phyloP scores from a whole-genome alignment of 2,329 filamentous ascomycete genomes.

The Epichloe gansuensis region DNA sequence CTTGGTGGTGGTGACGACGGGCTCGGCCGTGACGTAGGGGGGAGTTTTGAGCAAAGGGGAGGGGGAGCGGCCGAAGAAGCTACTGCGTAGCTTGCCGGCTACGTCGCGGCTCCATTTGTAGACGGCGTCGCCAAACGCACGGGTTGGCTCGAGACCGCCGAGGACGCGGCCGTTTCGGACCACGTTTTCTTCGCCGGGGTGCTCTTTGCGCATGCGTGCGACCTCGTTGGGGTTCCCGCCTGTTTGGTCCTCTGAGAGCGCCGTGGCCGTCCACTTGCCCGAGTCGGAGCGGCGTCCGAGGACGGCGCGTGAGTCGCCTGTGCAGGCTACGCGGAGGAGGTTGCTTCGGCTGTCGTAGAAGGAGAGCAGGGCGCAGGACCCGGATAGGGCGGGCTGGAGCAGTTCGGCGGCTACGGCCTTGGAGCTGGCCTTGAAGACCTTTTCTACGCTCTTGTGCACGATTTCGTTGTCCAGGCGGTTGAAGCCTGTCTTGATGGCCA shows the following conservation, averaged over 20 bases:
- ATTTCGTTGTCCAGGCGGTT: conserved; percentile 85
- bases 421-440: conserved; percentile 77
- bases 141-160: conserved; percentile 80
- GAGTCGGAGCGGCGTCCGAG: conserved; percentile 64
- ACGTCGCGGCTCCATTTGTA: conserved; percentile 93
- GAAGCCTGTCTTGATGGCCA: conserved; percentile 88
- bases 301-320: conserved; percentile 90
- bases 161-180: conserved; percentile 82
- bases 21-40: conserved; percentile 94
- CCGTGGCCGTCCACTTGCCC: conserved; percentile 86
- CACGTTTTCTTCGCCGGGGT: conserved; percentile 81
- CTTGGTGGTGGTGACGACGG: conserved; percentile 84
- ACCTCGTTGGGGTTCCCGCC: conserved; percentile 78
- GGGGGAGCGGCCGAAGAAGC: conserved; percentile 77
- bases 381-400: conserved; percentile 82
- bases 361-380: conserved; percentile 90
- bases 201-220: conserved; percentile 67
- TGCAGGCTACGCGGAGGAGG: conserved; percentile 84
- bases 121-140: conserved; percentile 89
- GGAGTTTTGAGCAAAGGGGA: conserved; percentile 68
- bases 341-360: conserved; percentile 89
- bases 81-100: conserved; percentile 65
- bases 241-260: conserved; percentile 87
- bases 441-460: conserved; percentile 81
- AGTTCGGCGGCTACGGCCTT: conserved; percentile 86